A percentile compares a stretch with the other conserved stretches of the same genome.
phyloP scores from a whole-genome alignment of 2,329 filamentous ascomycete genomes.

The Aspergillus sp. region DNA sequence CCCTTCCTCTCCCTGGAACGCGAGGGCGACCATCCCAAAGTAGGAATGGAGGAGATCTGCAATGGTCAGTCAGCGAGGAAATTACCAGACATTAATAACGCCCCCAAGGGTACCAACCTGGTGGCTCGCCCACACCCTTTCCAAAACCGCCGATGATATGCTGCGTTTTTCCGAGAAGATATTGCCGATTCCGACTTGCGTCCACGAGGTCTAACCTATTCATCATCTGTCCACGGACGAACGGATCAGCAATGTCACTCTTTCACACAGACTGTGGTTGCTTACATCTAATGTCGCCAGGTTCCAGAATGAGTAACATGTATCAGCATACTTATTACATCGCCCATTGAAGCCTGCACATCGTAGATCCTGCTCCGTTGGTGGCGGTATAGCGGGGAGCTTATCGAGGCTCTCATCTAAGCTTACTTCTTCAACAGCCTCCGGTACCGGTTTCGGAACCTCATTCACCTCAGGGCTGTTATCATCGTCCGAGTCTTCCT shows the following conservation, averaged over 20 bases:
- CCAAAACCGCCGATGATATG: slow-evolving; percentile 81
- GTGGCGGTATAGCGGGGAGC: slow-evolving; percentile 30
- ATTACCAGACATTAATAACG: neutral
- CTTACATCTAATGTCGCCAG: slow-evolving; percentile 61
- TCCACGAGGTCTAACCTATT: slow-evolving; percentile 61
- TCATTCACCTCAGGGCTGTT: slow-evolving; percentile 29
- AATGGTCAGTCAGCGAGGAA: neutral
- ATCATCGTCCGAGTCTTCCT: slow-evolving; percentile 49
- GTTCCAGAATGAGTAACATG: slow-evolving; percentile 96
- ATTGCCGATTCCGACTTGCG: slow-evolving; percentile 65
- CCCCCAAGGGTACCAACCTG: slow-evolving; percentile 53
- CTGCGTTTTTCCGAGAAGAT: slow-evolving; percentile 82
- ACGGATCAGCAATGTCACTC: slow-evolving; percentile 16
- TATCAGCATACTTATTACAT: slow-evolving; percentile 88
- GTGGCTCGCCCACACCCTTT: slow-evolving; percentile 68
- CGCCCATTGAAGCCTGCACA: slow-evolving; percentile 85
- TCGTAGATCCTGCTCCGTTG: slow-evolving; percentile 38
- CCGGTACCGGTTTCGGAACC: neutral
- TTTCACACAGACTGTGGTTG: neutral
- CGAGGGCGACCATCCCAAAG: slow-evolving; percentile 78
- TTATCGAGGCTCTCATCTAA: slow-evolving; percentile 29
- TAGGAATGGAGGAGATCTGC: slow-evolving; percentile 83
- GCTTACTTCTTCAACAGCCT: slow-evolving; percentile 14
- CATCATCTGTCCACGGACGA: slow-evolving; percentile 55
- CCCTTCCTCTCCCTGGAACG: slow-evolving; percentile 68